Percentiles rank a stretch among this genome's conserved stretches.
phyloP scores from a whole-genome alignment of 2,329 filamentous ascomycete genomes.

The Paraphoma sp. region DNA sequence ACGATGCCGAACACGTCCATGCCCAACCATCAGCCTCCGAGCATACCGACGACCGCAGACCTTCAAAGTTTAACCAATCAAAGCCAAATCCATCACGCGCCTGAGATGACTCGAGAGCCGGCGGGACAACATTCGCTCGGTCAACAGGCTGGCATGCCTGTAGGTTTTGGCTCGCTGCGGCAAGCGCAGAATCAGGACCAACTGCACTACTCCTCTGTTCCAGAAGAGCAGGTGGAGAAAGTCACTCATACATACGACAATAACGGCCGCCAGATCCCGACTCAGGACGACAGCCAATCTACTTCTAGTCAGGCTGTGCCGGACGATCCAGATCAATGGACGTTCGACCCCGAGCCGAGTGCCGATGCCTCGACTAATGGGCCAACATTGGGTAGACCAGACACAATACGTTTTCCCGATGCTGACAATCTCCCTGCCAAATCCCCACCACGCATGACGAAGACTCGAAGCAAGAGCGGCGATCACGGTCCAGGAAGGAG shows the following conservation, averaged over 20 bases:
- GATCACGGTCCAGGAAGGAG: constrained; percentile 58
- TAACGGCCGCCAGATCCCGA: constrained; percentile 60
- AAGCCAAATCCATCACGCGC: constrained; percentile 49
- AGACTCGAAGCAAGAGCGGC: constrained; percentile 79
- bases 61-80: constrained; percentile 47
- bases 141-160: constrained; percentile 40
- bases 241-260: constrained; percentile 66
- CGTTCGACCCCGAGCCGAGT: constrained; percentile 78
- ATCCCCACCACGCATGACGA: constrained; percentile 72
- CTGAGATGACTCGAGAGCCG: constrained; percentile 54
- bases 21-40: constrained; percentile 69
- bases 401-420: constrained; percentile 86
- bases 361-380: constrained; percentile 63
- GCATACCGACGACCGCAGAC: constrained; percentile 52
- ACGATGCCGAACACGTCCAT: constrained; percentile 48
- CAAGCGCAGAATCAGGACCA: constrained; percentile 33
- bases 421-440: constrained; percentile 80
- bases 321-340: constrained; percentile 79
- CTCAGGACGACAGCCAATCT: constrained; percentile 50
- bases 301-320: constrained; percentile 46
- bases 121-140: constrained; percentile 49
- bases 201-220: constrained; percentile 50
- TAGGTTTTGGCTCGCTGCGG: constrained; percentile 47
- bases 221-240: constrained; percentile 64
- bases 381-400: constrained; percentile 70